A percentile compares a stretch with the other conserved stretches of the same genome.
These are phyloP conservation scores for Naegleria gruberi DNA, from an alignment of 208 protist species.

Conservation along the genomic window DNA sequence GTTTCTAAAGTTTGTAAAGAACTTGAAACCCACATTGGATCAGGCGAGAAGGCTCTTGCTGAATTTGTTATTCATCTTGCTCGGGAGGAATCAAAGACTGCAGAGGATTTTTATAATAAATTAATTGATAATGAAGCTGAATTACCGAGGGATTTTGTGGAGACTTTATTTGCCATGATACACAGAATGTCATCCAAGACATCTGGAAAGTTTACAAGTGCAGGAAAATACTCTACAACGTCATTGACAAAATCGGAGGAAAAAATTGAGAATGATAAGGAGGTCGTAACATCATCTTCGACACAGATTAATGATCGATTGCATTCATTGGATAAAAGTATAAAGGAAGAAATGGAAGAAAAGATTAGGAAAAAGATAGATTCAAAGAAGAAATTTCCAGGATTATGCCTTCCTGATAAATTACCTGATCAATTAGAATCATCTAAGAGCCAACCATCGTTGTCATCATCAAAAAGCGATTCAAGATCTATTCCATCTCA, in stretches of 20 bases:
- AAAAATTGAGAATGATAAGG: not conserved
- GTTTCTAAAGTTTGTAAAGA: constrained; percentile 57
- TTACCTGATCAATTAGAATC: too few relatives aligned
- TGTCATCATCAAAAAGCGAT: not conserved
- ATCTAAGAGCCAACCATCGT: not conserved
- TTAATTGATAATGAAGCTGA: constrained; percentile 18
- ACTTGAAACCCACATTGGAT: constrained; percentile 63
- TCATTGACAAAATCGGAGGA: not conserved
- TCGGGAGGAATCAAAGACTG: not conserved
- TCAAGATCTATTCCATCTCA: not conserved
- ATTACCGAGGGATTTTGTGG: not conserved
- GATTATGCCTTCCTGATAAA: not conserved
- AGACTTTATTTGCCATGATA: constrained; percentile 10
- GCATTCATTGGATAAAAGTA: not conserved
- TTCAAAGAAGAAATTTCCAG: not conserved
- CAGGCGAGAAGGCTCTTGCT: not conserved
- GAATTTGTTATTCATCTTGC: constrained; percentile 25
- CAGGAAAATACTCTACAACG: not conserved
- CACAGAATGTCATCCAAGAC: not conserved
- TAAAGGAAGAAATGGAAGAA: not conserved
- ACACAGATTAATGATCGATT: not conserved
- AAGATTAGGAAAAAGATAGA: not conserved
- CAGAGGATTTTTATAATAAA: not conserved
- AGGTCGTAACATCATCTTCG: not conserved
- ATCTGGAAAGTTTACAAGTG: not conserved